phyloP scores from a whole-genome alignment of 495 filamentous ascomycete species.

The Xylaria longipes region DNA sequence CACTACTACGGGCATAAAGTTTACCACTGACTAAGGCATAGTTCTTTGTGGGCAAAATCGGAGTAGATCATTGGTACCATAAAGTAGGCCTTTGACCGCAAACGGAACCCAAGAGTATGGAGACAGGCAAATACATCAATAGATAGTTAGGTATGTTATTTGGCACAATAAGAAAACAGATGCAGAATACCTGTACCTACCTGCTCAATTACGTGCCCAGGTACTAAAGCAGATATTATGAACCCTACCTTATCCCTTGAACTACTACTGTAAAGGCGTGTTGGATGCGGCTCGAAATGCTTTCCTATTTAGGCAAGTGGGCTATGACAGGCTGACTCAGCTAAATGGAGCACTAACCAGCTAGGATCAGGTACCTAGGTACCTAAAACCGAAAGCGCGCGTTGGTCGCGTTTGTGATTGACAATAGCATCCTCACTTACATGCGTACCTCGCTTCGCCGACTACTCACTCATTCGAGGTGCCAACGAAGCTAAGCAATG shows the following conservation, averaged over 20 bases:
- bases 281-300: background rate
- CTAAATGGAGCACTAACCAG: too few relatives aligned
- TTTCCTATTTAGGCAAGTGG: conserved; percentile 9
- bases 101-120: conserved; percentile 9
- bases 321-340: too few relatives aligned
- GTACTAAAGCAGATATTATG: background rate
- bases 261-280: too few relatives aligned
- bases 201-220: background rate
- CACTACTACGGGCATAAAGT: background rate
- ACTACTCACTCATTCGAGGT: background rate
- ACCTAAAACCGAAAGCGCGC: background rate
- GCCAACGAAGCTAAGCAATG: background rate
- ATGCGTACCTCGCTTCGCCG: background rate
- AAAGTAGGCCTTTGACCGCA: conserved; percentile 7
- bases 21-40: background rate
- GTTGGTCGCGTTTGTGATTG: background rate
- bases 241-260: background rate
- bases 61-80: background rate
- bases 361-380: too few relatives aligned
- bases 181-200: background rate
- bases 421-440: background rate
- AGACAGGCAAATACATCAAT: background rate
- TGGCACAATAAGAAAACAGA: background rate
- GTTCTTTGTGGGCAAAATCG: conserved; percentile 3
- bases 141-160: background rate